Conservation (phyloP, 2,329 filamentous ascomycete genomes). For the Stachybotrys elegans region DNA sequence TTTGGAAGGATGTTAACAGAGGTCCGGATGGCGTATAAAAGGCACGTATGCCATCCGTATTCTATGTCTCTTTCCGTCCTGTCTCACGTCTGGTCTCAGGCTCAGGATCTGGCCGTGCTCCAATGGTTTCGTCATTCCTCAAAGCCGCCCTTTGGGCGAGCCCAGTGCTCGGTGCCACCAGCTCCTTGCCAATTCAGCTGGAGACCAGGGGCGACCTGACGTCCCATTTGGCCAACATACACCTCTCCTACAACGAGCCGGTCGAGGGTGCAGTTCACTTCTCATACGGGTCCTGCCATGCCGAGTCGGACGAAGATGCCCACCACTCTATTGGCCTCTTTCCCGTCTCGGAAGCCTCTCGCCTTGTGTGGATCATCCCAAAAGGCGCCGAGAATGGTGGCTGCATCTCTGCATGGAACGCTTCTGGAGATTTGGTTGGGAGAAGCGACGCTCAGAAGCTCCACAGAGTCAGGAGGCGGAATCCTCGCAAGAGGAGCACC, state of each 20-base stretch:
- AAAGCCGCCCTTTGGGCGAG: background rate
- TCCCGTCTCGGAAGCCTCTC: background rate
- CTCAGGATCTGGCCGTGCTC: no score
- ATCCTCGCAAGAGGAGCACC: constrained; percentile 4
- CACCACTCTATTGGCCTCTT: constrained; percentile 13
- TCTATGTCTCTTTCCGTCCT: no score
- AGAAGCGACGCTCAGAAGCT: constrained; percentile 28
- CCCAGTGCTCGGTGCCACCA: background rate
- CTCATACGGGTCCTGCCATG: constrained; percentile 14
- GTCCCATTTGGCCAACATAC: constrained; percentile 27
- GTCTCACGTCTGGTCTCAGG: no score
- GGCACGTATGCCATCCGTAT: no score
- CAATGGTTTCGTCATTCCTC: background rate
- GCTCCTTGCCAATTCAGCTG: constrained; percentile 22
- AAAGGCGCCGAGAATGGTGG: constrained; percentile 21
- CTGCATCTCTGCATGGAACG: constrained; percentile 35
- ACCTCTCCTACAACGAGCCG: constrained; percentile 11
- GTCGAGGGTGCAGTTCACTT: constrained; percentile 11
- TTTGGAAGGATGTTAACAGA: no score
- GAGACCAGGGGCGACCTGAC: constrained; percentile 26
- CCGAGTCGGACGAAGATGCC: constrained; percentile 9
- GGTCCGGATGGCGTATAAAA: no score
- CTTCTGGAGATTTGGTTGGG: constrained; percentile 23
- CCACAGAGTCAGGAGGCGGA: constrained; percentile 5
- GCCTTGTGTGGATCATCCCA: constrained; percentile 9